phyloP scores from a whole-genome alignment of 73 alveolate genomes.

The Durusdinium trenchii region DNA sequence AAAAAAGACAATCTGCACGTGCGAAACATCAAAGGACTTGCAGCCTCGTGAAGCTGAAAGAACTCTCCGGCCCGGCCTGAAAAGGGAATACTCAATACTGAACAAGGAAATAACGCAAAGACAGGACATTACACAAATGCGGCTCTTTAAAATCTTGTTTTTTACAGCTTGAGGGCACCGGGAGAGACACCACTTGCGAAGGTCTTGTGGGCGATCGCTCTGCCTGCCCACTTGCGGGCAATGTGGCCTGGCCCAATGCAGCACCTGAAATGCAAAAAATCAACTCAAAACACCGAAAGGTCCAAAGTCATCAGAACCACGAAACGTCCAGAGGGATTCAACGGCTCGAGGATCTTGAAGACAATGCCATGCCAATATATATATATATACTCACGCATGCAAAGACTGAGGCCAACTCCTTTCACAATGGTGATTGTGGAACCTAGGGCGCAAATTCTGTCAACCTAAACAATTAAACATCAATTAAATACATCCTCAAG shows the following conservation, averaged over 20 bases:
- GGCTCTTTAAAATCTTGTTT: not conserved
- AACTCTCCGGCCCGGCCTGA: not conserved
- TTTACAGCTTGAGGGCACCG: not conserved
- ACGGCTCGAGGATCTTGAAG: too few species aligned
- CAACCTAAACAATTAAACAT: not conserved
- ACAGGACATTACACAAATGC: not conserved
- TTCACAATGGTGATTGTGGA: slow-evolving; percentile 31
- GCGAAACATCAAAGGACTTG: too few species aligned
- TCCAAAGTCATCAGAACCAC: too few species aligned
- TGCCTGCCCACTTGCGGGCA: slow-evolving; percentile 50
- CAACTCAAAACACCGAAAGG: not conserved
- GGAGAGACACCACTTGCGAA: not conserved
- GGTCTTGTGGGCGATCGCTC: not conserved
- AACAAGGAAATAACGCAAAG: not conserved
- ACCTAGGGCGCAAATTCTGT: not conserved
- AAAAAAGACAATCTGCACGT: too few species aligned
- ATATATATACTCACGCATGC: not conserved
- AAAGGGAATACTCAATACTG: too few species aligned
- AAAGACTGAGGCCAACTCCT: slow-evolving; percentile 32
- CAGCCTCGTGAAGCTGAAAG: slow-evolving; percentile 10
- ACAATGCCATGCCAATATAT: not conserved
- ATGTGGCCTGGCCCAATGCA: slow-evolving; percentile 17
- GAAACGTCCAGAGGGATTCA: too few species aligned
- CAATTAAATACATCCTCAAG: not conserved
- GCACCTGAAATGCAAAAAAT: slow-evolving; percentile 11